Conservation (phyloP, 495 filamentous ascomycete genomes). For the Arthonia radiata region DNA sequence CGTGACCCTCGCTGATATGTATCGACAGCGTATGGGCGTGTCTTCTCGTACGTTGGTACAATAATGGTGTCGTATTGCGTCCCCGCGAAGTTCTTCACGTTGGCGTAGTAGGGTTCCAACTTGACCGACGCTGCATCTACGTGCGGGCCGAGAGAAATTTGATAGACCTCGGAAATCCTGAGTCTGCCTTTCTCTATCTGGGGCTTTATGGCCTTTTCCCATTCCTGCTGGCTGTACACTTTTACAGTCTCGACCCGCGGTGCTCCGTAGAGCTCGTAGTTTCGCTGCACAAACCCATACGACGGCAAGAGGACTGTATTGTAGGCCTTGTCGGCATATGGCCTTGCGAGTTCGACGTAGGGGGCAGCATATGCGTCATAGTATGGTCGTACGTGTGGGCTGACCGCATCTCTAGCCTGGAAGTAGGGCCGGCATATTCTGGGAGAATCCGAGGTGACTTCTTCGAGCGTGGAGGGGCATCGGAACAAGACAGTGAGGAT, state of each 20-base stretch:
- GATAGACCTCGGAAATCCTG: slow-evolving; percentile 38
- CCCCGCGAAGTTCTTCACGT: slow-evolving; percentile 29
- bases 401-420: slow-evolving; percentile 34
- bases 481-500: slow-evolving; percentile 56
- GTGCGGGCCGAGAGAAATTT: slow-evolving; percentile 43
- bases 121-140: slow-evolving; percentile 30
- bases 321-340: slow-evolving; percentile 46
- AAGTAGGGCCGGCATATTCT: slow-evolving; percentile 69
- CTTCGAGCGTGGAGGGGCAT: slow-evolving; percentile 46
- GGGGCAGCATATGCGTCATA: background rate
- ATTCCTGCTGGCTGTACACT: slow-evolving; percentile 40
- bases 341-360: slow-evolving; percentile 38
- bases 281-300: slow-evolving; percentile 31
- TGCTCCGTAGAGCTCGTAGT: slow-evolving; percentile 49
- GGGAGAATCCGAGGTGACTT: slow-evolving; percentile 44
- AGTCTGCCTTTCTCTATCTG: slow-evolving; percentile 36
- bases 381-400: slow-evolving; percentile 26
- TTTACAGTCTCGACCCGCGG: slow-evolving; percentile 44
- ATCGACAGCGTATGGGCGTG: slow-evolving; percentile 47
- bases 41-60: slow-evolving; percentile 46
- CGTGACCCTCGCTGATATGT: slow-evolving; percentile 39
- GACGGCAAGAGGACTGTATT: slow-evolving; percentile 40
- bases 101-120: slow-evolving; percentile 46
- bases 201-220: slow-evolving; percentile 52
- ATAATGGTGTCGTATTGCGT: slow-evolving; percentile 46